Evolutionary conservation across 2,329 filamentous ascomycete genomes (phyloP).

Genomic region (Fusarium sp.): DNA sequence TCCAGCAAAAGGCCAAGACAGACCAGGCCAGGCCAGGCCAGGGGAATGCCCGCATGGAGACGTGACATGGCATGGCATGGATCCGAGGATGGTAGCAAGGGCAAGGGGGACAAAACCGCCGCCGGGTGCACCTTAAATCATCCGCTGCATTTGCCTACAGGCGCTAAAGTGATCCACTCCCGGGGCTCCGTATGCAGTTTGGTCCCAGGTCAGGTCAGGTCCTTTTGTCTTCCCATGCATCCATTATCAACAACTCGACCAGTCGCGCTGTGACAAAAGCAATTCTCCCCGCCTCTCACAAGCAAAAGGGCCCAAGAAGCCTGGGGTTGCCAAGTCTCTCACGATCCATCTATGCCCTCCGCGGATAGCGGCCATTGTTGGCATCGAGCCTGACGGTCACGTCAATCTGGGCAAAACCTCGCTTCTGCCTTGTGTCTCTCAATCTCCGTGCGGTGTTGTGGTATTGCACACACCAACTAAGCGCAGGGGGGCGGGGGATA

Average conservation of each 20-base stretch:
- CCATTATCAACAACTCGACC: conserved; percentile 32
- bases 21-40: conserved; percentile 14
- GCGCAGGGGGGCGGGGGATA: conserved; percentile 22
- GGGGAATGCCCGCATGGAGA: conserved; percentile 10
- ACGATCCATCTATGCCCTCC: conserved; percentile 19
- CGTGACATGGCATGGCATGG: conserved; percentile 21
- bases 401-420: conserved; percentile 27
- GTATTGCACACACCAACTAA: conserved; percentile 30
- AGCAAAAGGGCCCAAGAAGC: conserved; percentile 34
- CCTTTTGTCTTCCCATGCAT: conserved; percentile 40
- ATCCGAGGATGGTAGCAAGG: conserved; percentile 10
- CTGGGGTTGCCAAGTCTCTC: conserved; percentile 33
- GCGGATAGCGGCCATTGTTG: background rate
- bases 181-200: conserved; percentile 35
- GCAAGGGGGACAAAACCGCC: conserved; percentile 38
- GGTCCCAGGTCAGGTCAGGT: conserved; percentile 27
- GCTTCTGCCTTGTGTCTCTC: conserved; percentile 25
- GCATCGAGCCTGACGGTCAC: background rate
- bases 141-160: conserved; percentile 39
- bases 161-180: conserved; percentile 45
- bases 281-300: conserved; percentile 34
- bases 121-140: conserved; percentile 46
- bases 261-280: conserved; percentile 24
- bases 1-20: conserved; percentile 33
- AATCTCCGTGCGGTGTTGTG: conserved; percentile 4